phyloP scores from a whole-genome alignment of 1,284 basidiomycete species.

The Kalmanozyma brasiliensis region DNA sequence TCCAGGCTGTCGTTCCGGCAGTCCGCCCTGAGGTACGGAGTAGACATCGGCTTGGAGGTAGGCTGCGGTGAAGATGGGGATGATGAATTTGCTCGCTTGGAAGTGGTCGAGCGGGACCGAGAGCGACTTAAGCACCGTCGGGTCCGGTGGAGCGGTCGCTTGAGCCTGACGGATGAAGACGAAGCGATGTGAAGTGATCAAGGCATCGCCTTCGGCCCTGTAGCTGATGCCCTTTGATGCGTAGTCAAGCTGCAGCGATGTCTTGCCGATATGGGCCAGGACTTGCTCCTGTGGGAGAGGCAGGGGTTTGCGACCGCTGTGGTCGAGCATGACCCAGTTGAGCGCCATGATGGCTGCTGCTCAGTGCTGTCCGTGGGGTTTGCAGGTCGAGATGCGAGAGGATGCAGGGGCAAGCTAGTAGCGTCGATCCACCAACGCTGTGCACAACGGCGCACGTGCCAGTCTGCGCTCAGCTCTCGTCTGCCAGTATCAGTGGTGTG shows the following conservation, averaged over 20 bases:
- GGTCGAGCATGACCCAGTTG: slow-evolving; percentile 59
- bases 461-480: no score
- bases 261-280: slow-evolving; percentile 27
- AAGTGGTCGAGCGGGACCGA: slow-evolving; percentile 53
- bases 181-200: slow-evolving; percentile 53
- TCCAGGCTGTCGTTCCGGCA: slow-evolving; percentile 46
- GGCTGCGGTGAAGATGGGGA: slow-evolving; percentile 58
- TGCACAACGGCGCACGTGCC: no score
- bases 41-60: slow-evolving; percentile 54
- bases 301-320: slow-evolving; percentile 40
- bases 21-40: slow-evolving; percentile 51
- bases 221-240: slow-evolving; percentile 24
- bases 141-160: slow-evolving; percentile 3
- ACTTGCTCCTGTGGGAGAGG: slow-evolving; percentile 55
- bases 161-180: slow-evolving; percentile 52
- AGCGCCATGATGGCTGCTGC: slow-evolving; percentile 43
- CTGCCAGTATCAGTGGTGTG: no score
- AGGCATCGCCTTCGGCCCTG: slow-evolving; percentile 47
- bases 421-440: neutral
- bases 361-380: no score
- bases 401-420: no score
- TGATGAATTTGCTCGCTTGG: slow-evolving; percentile 45
- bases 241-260: slow-evolving; percentile 45
- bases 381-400: no score
- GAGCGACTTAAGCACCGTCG: slow-evolving; percentile 33